Base-by-base conservation (phyloP, 2,329 filamentous ascomycete genomes). In the Paramyrothecium sp. region DNA sequence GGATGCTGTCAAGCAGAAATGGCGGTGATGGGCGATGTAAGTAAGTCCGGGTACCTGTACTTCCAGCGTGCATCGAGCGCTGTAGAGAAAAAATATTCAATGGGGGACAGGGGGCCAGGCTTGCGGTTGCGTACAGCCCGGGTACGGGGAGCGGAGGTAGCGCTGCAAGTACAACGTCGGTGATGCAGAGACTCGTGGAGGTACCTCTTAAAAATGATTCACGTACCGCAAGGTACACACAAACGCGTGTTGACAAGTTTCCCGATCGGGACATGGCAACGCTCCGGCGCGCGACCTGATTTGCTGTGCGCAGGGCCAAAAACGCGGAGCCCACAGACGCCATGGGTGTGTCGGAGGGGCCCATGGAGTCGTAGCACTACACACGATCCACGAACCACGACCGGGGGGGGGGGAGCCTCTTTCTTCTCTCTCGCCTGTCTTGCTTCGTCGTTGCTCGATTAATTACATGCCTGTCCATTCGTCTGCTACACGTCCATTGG, bases 161-260 rank as follows among this genome's bases (percentile, higher is more conserved):
- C 13, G 7, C 38, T 44, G 38, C n/a, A 16, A 16, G 38, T 16
- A 4, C 38, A 17, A 12, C 13, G 38, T 44, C n/a, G 38, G 38
- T 44, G 13, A 44, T 44, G 38, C n/a, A 44, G 13, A 44, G n/a
- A 44, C 13, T 44, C 13, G 13, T 19, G 7, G 13, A 44, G 38
- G 38, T 44, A 44, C 38, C 38, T 44, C 38, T 44, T 44, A 44
- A 44, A 44, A 44, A 17, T 4, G n/a, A 44, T 17, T 19, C 38
- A 44, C 38, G 38, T 44, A 44, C 38, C 38, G 13, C 38, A 19
- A 44, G 38, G 26, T 30, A 44, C 13, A 7, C 38, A 44, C 38
- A 44, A 65, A 67, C 68, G 69, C 69, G 69, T 71, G 68, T 72
- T 71, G 65, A 71, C 67, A 68, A 68, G 63, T 69, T 73, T 68